Conservation (phyloP, 2,329 filamentous ascomycete genomes). For the Arachnopeziza araneosa region DNA sequence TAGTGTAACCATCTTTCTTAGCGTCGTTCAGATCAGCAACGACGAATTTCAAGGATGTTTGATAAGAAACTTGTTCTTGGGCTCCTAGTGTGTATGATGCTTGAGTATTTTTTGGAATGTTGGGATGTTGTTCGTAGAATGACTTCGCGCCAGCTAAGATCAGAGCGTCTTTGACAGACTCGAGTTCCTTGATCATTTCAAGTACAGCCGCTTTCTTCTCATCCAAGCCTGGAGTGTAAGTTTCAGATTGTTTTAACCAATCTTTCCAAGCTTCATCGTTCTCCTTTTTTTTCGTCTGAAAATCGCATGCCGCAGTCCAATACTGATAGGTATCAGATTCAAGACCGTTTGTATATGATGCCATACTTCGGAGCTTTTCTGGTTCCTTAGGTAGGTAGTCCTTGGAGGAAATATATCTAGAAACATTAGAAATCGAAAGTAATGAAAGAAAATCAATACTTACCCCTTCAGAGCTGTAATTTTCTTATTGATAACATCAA, state of each 20-base stretch:
- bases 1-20: constrained; percentile 53
- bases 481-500: constrained; percentile 55
- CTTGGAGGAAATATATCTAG: constrained; percentile 14
- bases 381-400: constrained; percentile 7
- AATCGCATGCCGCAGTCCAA: constrained; percentile 20
- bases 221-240: constrained; percentile 23
- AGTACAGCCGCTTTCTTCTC: constrained; percentile 54
- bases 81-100: neutral
- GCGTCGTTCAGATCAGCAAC: constrained; percentile 43
- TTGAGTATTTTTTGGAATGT: constrained; percentile 28
- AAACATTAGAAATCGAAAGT: neutral
- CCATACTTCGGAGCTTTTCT: constrained; percentile 37
- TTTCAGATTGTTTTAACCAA: constrained; percentile 31
- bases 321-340: constrained; percentile 53
- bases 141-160: constrained; percentile 57
- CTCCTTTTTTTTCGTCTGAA: constrained; percentile 5
- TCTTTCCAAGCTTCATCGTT: constrained; percentile 29
- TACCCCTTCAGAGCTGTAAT: constrained; percentile 41
- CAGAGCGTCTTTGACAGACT: constrained; percentile 49
- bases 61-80: constrained; percentile 10
- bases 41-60: constrained; percentile 17
- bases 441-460: neutral
- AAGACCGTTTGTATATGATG: constrained; percentile 45
- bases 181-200: constrained; percentile 44
- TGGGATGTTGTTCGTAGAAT: constrained; percentile 47